Base-by-base conservation (phyloP, 139 green algal genomes). In the Closterium sp. region DNA sequence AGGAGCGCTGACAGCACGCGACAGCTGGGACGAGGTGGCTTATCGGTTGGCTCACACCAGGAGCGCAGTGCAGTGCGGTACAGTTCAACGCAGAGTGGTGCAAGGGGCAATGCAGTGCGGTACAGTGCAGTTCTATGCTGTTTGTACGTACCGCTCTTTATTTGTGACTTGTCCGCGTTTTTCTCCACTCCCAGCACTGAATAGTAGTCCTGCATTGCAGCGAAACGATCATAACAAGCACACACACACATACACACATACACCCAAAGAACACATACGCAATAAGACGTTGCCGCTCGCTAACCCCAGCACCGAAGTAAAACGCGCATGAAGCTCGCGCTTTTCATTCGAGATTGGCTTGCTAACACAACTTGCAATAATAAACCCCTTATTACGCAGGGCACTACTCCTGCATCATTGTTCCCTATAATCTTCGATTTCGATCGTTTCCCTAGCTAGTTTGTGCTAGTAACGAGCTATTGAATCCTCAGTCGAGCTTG, bases 291-390 rank as follows among this genome's bases (percentile, higher is more conserved):
- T 50, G 38, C 38, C 38, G 38, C 7, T 50, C 38, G 38, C 38
- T 50, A 50, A 50, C 38, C 38, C 7, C 38, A 9, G 38, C 38
- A 50, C 38, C 7, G 38, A 50, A 38, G 32, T 38, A 38, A 2
- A 38, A 38, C 32, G 32, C 32, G 32, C 32, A 38, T 3, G 32
- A 38, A 2, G 94, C 95, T 99, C 99, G 96, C 99, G 99, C 27
- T 95, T 97, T 1, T 98, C 96, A 94, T 99, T 98, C 1, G 98
- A 98, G 0, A 96, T 97, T 1, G 97, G 89, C 85, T 99, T 97
- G 92, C 99, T 99, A 95, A 99, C 99, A 0, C 99, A 97, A 90
- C 99, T 98, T 42, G 24, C 85, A 84, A 84, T 29, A 4, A 29
- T 2, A 3, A 27, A 93, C 4, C 32, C 5, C 27, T 89, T 28